Evolutionary conservation across 1,284 basidiomycete genomes (phyloP).

Genomic region (Inonotus hispidus): DNA sequence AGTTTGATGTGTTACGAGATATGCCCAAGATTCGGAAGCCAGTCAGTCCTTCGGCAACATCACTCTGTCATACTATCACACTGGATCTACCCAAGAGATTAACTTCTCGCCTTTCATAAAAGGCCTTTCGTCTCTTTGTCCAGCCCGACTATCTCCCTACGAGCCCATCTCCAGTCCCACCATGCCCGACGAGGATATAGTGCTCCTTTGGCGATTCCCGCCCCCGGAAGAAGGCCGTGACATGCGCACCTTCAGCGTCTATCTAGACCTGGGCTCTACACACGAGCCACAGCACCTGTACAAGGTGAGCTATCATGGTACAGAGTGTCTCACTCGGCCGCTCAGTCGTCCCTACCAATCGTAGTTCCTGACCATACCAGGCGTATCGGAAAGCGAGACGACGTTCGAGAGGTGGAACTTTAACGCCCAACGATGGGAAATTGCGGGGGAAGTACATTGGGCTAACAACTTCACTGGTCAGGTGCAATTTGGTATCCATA

Average conservation of each 20-base stretch:
- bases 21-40: background rate
- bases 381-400: conserved; percentile 39
- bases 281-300: conserved; percentile 39
- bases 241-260: conserved; percentile 40
- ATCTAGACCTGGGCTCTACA: conserved; percentile 31
- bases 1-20: background rate
- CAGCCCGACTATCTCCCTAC: background rate
- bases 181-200: conserved; percentile 28
- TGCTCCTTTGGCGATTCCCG: conserved; percentile 39
- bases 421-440: conserved; percentile 37
- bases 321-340: background rate
- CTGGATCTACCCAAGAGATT: conserved; percentile 1
- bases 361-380: conserved; percentile 52
- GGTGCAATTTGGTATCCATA: conserved; percentile 45
- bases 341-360: background rate
- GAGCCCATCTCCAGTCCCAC: background rate
- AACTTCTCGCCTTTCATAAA: background rate
- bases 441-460: conserved; percentile 51
- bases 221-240: conserved; percentile 32
- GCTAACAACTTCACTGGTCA: conserved; percentile 38
- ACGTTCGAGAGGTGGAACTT: conserved; percentile 46
- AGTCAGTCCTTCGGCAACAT: background rate
- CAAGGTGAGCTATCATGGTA: conserved; percentile 32
- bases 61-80: background rate
- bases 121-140: background rate